Percentiles rank a stretch among this genome's conserved stretches.
Conservation (phyloP, 1,139 yeast genomes). For the Scheffersomyces insectosa region DNA sequence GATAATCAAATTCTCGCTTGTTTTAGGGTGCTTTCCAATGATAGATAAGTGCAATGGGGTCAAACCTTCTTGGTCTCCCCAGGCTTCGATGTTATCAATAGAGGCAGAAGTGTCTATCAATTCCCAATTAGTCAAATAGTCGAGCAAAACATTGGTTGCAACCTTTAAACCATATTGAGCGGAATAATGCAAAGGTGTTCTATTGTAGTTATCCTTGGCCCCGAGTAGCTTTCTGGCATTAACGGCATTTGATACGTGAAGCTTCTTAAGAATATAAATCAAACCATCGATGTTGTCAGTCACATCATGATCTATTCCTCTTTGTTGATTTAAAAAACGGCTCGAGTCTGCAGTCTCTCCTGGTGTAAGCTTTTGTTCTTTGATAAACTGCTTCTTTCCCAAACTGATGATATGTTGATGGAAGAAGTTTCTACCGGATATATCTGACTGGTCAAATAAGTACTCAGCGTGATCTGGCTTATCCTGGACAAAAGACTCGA, state of each 20-base stretch:
- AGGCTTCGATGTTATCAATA: constrained; percentile 57
- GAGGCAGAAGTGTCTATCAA: constrained; percentile 43
- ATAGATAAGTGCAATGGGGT: constrained; percentile 87
- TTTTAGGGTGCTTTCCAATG: constrained; percentile 78
- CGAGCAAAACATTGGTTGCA: constrained; percentile 58
- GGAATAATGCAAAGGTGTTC: constrained; percentile 90
- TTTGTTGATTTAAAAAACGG: constrained; percentile 31
- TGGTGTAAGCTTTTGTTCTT: constrained; percentile 30
- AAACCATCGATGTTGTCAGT: constrained; percentile 42
- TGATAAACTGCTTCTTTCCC: constrained; percentile 53
- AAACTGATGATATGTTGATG: constrained; percentile 79
- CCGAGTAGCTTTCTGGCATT: constrained; percentile 52
- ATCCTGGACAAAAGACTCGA: constrained; percentile 15
- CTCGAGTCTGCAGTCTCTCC: constrained; percentile 37
- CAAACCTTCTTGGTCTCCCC: constrained; percentile 84
- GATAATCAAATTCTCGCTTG: constrained; percentile 60
- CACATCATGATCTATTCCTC: constrained; percentile 65
- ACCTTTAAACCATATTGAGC: constrained; percentile 82
- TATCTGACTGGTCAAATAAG: constrained; percentile 62
- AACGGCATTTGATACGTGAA: constrained; percentile 39
- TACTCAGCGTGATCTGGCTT: constrained; percentile 22
- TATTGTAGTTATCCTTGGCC: constrained; percentile 69
- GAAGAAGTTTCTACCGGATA: constrained; percentile 79
- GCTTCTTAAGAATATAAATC: constrained; percentile 50
- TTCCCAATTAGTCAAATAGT: constrained; percentile 34